phyloP scores from a whole-genome alignment of 129 eudicot species.

The Escallonia rubra region DNA sequence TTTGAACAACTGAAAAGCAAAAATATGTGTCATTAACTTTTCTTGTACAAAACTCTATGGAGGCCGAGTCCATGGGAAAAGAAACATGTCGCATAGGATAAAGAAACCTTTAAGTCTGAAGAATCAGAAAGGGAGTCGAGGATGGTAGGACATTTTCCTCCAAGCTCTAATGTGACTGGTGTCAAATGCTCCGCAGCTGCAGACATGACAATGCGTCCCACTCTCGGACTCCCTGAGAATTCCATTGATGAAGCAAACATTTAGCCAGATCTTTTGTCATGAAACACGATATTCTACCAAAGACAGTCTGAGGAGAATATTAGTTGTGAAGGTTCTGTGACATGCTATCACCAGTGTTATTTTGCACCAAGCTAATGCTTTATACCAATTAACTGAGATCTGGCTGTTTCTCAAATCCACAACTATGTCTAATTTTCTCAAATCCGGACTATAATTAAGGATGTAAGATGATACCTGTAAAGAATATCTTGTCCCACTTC shows the following conservation, averaged over 20 bases:
- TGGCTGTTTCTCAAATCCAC: too few species aligned
- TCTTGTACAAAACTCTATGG: too few species aligned
- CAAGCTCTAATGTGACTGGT: conserved; percentile 87
- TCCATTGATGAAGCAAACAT: background rate
- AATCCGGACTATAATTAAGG: too few species aligned
- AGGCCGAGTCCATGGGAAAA: background rate
- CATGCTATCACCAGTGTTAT: too few species aligned
- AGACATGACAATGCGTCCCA: conserved; percentile 69
- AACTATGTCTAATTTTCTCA: too few species aligned
- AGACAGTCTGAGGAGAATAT: too few species aligned
- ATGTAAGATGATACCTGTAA: conserved; percentile 46
- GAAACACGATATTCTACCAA: too few species aligned
- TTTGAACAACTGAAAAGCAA: too few species aligned
- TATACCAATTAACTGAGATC: too few species aligned
- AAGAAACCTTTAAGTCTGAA: conserved; percentile 66
- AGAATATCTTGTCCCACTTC: conserved; percentile 93
- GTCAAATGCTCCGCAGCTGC: conserved; percentile 89
- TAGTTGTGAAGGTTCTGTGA: too few species aligned
- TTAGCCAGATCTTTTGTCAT: background rate
- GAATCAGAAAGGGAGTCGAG: conserved; percentile 49
- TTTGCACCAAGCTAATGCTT: too few species aligned
- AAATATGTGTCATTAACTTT: too few species aligned
- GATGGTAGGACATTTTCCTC: conserved; percentile 87
- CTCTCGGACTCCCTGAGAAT: conserved; percentile 60
- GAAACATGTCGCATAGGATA: background rate